Conservation (phyloP, 306 rosid genomes). For the Arachis stenosperma region DNA sequence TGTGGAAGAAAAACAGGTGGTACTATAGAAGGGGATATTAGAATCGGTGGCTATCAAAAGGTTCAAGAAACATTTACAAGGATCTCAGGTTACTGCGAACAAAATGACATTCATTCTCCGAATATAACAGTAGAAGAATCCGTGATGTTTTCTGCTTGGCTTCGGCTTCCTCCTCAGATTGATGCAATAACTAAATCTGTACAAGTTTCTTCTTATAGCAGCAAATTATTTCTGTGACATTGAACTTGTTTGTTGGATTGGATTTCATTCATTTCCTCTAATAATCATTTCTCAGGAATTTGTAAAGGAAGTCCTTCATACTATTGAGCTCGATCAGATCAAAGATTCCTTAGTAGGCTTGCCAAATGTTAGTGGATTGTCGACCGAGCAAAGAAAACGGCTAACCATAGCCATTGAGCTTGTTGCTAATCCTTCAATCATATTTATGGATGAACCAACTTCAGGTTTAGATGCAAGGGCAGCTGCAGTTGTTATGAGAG, state of each 20-base stretch:
- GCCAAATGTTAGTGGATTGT: conserved; percentile 59
- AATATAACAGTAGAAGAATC: conserved; percentile 47
- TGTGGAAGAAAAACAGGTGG: conserved; percentile 71
- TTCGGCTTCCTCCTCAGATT: conserved; percentile 59
- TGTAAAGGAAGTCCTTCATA: conserved; percentile 65
- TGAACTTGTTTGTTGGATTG: conserved; percentile 10
- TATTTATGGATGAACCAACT: conserved; percentile 76
- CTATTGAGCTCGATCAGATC: conserved; percentile 59
- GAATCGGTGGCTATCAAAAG: conserved; percentile 62
- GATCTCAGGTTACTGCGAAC: conserved; percentile 72
- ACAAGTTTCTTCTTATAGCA: conserved; percentile 29
- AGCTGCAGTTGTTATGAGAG: conserved; percentile 69
- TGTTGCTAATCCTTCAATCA: conserved; percentile 69
- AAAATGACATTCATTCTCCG: conserved; percentile 64
- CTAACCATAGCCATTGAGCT: conserved; percentile 69
- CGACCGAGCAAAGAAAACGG: conserved; percentile 70
- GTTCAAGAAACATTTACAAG: conserved; percentile 69
- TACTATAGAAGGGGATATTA: conserved; percentile 57
- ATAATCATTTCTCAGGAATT: conserved; percentile 50
- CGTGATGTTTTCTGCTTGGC: conserved; percentile 61
- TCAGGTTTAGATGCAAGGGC: conserved; percentile 72
- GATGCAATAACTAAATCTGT: conserved; percentile 58
- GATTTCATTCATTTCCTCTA: conserved; percentile 21
- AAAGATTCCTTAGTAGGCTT: conserved; percentile 62
- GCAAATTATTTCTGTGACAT: not conserved